Conservation (phyloP, 805 yeast species). For the Saccharomycopsis fermentans region DNA sequence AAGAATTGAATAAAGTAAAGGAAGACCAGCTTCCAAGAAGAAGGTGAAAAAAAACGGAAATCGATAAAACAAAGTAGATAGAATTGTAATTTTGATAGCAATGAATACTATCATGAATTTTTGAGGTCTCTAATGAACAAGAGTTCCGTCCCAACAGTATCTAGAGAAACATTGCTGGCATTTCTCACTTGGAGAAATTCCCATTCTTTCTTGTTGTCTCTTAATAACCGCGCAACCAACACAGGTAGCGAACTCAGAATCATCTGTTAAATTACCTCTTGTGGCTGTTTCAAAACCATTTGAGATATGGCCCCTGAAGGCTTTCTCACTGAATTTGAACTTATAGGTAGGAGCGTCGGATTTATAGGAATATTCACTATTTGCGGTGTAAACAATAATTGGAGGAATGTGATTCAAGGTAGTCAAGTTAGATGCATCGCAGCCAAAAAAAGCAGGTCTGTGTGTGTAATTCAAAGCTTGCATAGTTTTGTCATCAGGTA, state of each 20-base stretch:
- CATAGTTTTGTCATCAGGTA: conserved; percentile 45
- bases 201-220: conserved; percentile 63
- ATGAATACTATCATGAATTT: neutral
- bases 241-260: conserved; percentile 60
- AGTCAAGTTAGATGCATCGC: conserved; percentile 40
- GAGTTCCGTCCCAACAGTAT: conserved; percentile 67
- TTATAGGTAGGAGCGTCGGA: conserved; percentile 66
- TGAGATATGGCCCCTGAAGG: conserved; percentile 46
- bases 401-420: conserved; percentile 46
- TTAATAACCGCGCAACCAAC: conserved; percentile 75
- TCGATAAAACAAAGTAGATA: neutral
- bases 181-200: conserved; percentile 47
- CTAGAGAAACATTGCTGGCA: conserved; percentile 59
- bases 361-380: conserved; percentile 50
- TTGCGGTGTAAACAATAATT: conserved; percentile 63
- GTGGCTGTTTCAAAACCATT: conserved; percentile 70
- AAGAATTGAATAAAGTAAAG: neutral
- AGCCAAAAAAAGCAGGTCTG: conserved; percentile 65
- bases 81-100: neutral
- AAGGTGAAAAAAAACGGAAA: neutral
- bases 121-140: neutral
- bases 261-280: conserved; percentile 56
- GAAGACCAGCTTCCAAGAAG: neutral
- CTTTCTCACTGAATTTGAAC: conserved; percentile 47
- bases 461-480: conserved; percentile 38